Percentiles rank a stretch among this genome's conserved stretches.
These are phyloP conservation scores for Leptodermis oblonga DNA, from an alignment of 257 asterid species.

Conservation along the genomic window DNA sequence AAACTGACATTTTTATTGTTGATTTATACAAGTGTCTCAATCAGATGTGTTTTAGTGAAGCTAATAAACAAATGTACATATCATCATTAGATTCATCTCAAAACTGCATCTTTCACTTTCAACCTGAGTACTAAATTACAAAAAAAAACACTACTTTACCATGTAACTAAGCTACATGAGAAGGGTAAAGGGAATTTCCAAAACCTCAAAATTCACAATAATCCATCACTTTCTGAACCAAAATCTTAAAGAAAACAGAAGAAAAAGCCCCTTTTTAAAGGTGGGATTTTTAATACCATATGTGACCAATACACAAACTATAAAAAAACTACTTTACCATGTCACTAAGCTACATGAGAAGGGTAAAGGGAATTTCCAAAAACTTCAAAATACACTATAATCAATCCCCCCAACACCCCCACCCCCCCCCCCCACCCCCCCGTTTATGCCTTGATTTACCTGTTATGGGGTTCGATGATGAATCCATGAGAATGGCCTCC, in stretches of 20 bases:
- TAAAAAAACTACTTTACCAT: background rate
- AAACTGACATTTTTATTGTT: background rate
- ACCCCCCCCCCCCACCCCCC: too few species aligned
- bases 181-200: background rate
- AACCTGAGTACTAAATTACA: background rate
- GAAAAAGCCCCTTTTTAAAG: background rate
- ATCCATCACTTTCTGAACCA: background rate
- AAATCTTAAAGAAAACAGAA: background rate
- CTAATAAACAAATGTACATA: background rate
- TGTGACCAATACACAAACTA: background rate
- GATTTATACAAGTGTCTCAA: background rate
- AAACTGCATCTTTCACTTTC: background rate
- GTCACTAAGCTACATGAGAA: too few species aligned
- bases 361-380: background rate
- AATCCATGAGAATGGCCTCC: constrained; percentile 17
- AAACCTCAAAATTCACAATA: background rate
- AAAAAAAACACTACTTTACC: background rate
- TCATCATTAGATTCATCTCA: background rate
- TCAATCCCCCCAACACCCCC: too few species aligned
- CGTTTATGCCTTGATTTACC: constrained; percentile 2
- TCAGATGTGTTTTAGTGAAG: background rate
- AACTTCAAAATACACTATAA: too few species aligned
- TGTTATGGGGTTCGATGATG: constrained; percentile 8
- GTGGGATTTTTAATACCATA: background rate
- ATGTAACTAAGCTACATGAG: background rate